These are phyloP conservation scores for Colletotrichum simmondsii DNA, from an alignment of 2,329 filamentous ascomycete genomes.

Conservation along the genomic window DNA sequence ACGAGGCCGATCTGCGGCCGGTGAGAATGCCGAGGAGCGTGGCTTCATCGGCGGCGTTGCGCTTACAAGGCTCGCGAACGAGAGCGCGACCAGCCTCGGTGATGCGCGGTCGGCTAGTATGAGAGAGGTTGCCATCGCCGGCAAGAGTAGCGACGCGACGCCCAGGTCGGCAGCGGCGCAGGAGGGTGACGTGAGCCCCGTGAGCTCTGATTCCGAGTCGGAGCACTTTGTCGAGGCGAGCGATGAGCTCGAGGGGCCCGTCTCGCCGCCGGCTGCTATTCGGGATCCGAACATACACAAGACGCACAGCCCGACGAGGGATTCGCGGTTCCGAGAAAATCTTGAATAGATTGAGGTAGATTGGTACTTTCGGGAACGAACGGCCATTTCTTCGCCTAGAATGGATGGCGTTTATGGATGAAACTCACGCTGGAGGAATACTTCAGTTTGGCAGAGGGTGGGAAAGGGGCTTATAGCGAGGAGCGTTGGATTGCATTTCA, in stretches of 20 bases:
- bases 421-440: not conserved
- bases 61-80: conserved; percentile 52
- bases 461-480: not conserved
- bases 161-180: conserved; percentile 40
- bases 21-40: conserved; percentile 44
- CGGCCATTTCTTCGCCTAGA: not conserved
- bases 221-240: conserved; percentile 59
- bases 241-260: conserved; percentile 37
- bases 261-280: conserved; percentile 52
- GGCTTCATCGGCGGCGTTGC: conserved; percentile 64
- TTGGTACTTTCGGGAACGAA: not conserved
- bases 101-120: conserved; percentile 55
- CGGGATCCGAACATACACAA: conserved; percentile 46
- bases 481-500: not conserved
- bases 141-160: conserved; percentile 39
- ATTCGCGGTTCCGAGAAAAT: conserved; percentile 70
- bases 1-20: conserved; percentile 51
- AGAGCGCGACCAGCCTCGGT: conserved; percentile 56
- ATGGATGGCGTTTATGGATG: not conserved
- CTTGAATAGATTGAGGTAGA: conserved; percentile 45
- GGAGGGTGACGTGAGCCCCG: conserved; percentile 48
- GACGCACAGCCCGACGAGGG: conserved; percentile 63
- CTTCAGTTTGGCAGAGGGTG: not conserved
- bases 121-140: conserved; percentile 59
- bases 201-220: conserved; percentile 41